A percentile compares a stretch with the other conserved stretches of the same genome.
Evolutionary conservation across 371 early-diverging fungal species (phyloP).

Genomic region (Mortierella polycephala): DNA sequence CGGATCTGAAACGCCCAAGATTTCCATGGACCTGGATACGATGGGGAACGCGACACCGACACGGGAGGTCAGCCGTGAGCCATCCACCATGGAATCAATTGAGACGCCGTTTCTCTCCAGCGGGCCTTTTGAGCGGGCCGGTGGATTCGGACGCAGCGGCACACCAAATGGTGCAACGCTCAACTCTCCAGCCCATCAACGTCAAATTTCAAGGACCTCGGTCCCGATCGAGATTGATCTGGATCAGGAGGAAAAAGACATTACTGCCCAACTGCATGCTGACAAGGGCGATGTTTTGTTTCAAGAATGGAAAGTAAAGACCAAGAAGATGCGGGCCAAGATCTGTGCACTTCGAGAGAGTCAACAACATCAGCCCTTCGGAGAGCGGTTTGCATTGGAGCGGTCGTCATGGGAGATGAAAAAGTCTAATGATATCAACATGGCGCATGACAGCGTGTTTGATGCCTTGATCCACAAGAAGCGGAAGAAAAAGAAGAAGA

Average conservation of each 20-base stretch:
- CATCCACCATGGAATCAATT: slow-evolving; percentile 44
- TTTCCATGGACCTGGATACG: slow-evolving; percentile 38
- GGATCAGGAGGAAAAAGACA: slow-evolving; percentile 59
- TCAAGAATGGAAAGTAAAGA: slow-evolving; percentile 71
- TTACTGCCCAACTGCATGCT: slow-evolving; percentile 60
- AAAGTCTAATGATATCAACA: slow-evolving; percentile 63
- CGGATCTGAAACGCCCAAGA: slow-evolving; percentile 47
- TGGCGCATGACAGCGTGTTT: slow-evolving; percentile 56
- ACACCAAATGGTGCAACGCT: slow-evolving; percentile 24
- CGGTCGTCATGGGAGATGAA: slow-evolving; percentile 67
- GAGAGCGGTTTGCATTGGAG: slow-evolving; percentile 61
- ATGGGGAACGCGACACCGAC: slow-evolving; percentile 32
- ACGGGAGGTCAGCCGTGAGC: slow-evolving; percentile 52
- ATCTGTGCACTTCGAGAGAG: slow-evolving; percentile 61
- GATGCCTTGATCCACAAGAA: slow-evolving; percentile 15
- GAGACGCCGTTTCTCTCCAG: slow-evolving; percentile 32
- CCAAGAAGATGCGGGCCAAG: slow-evolving; percentile 68
- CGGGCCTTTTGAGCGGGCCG: slow-evolving; percentile 25
- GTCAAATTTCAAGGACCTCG: slow-evolving; percentile 38
- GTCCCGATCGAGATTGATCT: slow-evolving; percentile 45
- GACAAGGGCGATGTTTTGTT: slow-evolving; percentile 64
- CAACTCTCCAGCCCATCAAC: slow-evolving; percentile 18
- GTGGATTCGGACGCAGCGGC: slow-evolving; percentile 27
- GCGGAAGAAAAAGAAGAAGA: slow-evolving; percentile 34
- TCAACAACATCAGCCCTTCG: slow-evolving; percentile 65